Evolutionary conservation across 2,329 filamentous ascomycete species (phyloP).

Genomic region (Penicillium sp.): DNA sequence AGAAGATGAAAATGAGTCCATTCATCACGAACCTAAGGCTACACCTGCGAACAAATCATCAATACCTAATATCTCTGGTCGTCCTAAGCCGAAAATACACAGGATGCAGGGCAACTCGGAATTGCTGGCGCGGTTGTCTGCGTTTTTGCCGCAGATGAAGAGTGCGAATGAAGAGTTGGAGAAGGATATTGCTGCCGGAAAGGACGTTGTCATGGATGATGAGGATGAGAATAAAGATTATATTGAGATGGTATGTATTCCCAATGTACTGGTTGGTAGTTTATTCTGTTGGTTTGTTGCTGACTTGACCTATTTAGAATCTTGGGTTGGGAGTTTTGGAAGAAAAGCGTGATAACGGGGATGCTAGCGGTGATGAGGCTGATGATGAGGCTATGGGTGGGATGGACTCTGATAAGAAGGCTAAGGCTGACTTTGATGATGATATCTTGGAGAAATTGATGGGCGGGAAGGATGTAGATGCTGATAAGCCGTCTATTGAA

Average conservation of each 20-base stretch:
- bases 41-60: neutral
- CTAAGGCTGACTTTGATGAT: constrained; percentile 19
- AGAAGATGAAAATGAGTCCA: constrained; percentile 24
- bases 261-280: neutral
- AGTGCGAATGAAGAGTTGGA: constrained; percentile 45
- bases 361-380: constrained; percentile 16
- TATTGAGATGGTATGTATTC: constrained; percentile 43
- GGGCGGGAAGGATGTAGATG: constrained; percentile 31
- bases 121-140: constrained; percentile 38
- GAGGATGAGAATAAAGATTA: constrained; percentile 38
- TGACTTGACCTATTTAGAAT: constrained; percentile 29
- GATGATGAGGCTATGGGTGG: constrained; percentile 7
- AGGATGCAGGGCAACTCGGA: constrained; percentile 27
- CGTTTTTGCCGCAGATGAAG: constrained; percentile 45
- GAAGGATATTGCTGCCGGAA: constrained; percentile 37
- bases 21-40: constrained; percentile 10
- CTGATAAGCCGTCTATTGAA: constrained; percentile 39
- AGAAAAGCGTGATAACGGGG: constrained; percentile 33
- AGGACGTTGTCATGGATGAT: constrained; percentile 36
- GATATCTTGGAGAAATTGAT: constrained; percentile 39
- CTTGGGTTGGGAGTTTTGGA: constrained; percentile 47
- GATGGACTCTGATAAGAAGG: constrained; percentile 9
- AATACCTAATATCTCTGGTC: constrained; percentile 31
- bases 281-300: constrained; percentile 1
- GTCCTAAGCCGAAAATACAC: constrained; percentile 36